A percentile compares a stretch with the other conserved stretches of the same genome.
phyloP scores from a whole-genome alignment of 1,139 yeast genomes.

The Blastobotrys illinoisensis region DNA sequence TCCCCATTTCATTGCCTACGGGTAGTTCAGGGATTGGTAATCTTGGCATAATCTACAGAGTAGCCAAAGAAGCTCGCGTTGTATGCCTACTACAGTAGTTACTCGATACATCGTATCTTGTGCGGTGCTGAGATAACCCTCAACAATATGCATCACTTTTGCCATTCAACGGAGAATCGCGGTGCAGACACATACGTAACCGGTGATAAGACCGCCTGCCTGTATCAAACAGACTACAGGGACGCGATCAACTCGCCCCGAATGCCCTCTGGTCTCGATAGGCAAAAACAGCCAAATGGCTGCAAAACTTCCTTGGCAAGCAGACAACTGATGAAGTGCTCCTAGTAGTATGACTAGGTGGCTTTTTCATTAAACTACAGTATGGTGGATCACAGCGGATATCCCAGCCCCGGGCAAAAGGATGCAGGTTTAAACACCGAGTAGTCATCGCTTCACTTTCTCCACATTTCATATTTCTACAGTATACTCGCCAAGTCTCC shows the following conservation, averaged over 20 bases:
- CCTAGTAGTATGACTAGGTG: too few species aligned
- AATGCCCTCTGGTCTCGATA: background rate
- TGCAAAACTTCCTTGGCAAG: background rate
- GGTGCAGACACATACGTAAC: background rate
- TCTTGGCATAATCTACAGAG: too few species aligned
- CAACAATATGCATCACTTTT: background rate
- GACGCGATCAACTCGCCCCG: background rate
- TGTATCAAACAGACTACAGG: too few species aligned
- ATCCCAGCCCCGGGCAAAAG: background rate
- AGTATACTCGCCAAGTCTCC: background rate
- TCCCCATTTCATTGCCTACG: too few species aligned
- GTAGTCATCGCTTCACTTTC: background rate
- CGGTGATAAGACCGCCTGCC: too few species aligned
- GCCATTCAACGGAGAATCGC: background rate
- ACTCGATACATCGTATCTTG: too few species aligned
- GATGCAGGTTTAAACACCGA: background rate
- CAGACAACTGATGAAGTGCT: too few species aligned
- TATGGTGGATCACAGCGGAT: background rate
- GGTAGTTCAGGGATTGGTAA: too few species aligned
- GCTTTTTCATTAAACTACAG: background rate
- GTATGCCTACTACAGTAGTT: too few species aligned
- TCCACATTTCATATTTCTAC: background rate
- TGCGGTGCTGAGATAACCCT: too few species aligned
- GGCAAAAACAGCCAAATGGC: background rate
- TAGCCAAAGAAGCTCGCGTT: too few species aligned